Conservation (phyloP, 176 grass and related monocot genomes). For the Microstegium vimineum region DNA sequence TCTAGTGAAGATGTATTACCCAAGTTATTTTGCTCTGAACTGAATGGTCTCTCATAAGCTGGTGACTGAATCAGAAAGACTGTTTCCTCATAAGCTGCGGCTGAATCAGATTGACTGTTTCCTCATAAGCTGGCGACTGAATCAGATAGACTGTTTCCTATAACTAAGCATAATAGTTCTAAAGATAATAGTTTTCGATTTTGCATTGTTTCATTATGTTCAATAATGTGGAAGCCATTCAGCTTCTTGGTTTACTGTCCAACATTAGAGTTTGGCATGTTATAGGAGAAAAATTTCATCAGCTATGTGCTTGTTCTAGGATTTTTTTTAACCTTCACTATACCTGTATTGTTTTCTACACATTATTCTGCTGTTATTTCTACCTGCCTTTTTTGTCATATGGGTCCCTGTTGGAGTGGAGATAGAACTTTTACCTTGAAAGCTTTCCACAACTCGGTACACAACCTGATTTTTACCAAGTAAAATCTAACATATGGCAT, state of each 20-base stretch:
- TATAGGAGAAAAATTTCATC: not conserved
- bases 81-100: too few relatives aligned
- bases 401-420: not conserved
- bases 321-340: not conserved
- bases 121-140: too few relatives aligned
- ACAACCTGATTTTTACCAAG: not conserved
- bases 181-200: not conserved
- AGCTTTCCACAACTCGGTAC: slow-evolving; percentile 2
- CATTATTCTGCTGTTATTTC: not conserved
- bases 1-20: not conserved
- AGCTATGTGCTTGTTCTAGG: not conserved
- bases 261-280: not conserved
- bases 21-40: not conserved
- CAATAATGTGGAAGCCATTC: not conserved
- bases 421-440: not conserved
- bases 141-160: not conserved
- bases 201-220: not conserved
- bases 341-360: not conserved
- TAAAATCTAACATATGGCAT: slow-evolving; percentile 16
- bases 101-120: too few relatives aligned
- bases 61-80: slow-evolving; percentile 2
- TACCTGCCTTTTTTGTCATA: slow-evolving; percentile 2
- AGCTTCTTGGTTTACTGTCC: not conserved
- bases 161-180: not conserved
- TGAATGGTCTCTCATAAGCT: not conserved